These are phyloP conservation scores for Pleomassaria siparia DNA, from an alignment of 2,329 filamentous ascomycete species.

Conservation along the genomic window DNA sequence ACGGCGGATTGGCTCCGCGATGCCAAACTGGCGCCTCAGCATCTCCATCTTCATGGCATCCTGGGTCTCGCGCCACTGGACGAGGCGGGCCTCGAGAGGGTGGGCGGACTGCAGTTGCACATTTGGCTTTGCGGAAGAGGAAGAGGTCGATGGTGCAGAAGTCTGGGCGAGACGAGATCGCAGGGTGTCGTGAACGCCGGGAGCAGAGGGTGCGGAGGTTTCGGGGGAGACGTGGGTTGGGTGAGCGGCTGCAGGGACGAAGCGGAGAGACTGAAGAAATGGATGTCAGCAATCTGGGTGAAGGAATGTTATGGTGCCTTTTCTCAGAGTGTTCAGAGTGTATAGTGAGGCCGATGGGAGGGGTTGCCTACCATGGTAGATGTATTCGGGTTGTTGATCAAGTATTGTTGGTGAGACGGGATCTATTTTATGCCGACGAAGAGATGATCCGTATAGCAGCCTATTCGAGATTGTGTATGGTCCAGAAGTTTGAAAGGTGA, in stretches of 20 bases:
- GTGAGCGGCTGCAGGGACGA: conserved; percentile 73
- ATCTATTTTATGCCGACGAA: not conserved
- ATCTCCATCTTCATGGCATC: conserved; percentile 84
- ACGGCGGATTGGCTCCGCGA: conserved; percentile 87
- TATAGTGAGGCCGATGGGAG: not conserved
- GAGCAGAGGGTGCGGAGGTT: conserved; percentile 78
- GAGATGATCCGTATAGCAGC: not conserved
- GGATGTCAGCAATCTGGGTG: too few relatives aligned
- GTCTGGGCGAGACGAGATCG: conserved; percentile 73
- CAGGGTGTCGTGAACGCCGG: conserved; percentile 90
- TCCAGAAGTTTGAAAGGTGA: not conserved
- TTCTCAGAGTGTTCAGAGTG: not conserved
- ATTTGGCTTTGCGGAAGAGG: conserved; percentile 30
- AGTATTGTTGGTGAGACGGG: not conserved
- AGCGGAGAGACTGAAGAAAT: conserved; percentile 73
- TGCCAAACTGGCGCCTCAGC: conserved; percentile 83
- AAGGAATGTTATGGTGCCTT: not conserved
- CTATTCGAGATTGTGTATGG: not conserved
- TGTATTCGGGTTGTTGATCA: not conserved
- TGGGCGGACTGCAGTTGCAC: conserved; percentile 67
- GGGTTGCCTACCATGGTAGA: conserved; percentile 3
- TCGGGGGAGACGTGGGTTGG: conserved; percentile 55
- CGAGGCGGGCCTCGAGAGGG: conserved; percentile 87
- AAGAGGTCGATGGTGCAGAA: conserved; percentile 38
- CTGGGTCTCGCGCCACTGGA: conserved; percentile 88